phyloP scores from a whole-genome alignment of 371 early-diverging fungal genomes.

The Lichtheimia ornata region DNA sequence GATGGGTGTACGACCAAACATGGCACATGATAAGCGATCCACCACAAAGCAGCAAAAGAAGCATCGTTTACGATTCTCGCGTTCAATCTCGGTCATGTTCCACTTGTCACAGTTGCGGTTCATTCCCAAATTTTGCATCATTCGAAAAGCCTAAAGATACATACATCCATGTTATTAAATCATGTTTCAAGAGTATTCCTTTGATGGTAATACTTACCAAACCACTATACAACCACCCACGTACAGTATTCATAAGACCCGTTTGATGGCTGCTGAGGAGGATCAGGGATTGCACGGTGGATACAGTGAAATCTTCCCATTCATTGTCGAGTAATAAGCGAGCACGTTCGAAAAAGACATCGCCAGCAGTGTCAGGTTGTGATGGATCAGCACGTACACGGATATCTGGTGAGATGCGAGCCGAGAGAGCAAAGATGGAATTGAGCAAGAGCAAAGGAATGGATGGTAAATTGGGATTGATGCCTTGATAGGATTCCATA shows the following conservation, averaged over 20 bases:
- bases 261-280: conserved; percentile 52
- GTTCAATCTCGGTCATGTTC: conserved; percentile 45
- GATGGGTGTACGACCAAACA: conserved; percentile 49
- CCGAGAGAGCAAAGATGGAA: conserved; percentile 47
- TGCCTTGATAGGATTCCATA: conserved; percentile 36
- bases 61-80: conserved; percentile 57
- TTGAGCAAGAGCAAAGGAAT: conserved; percentile 51
- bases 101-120: conserved; percentile 60
- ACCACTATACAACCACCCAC: conserved; percentile 53
- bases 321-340: conserved; percentile 40
- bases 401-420: conserved; percentile 42
- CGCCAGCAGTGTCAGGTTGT: conserved; percentile 46
- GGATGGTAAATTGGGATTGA: neutral
- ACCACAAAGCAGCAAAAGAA: conserved; percentile 68
- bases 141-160: conserved; percentile 50
- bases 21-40: conserved; percentile 56
- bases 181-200: neutral
- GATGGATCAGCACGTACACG: conserved; percentile 36
- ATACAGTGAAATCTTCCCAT: conserved; percentile 42
- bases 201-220: conserved; percentile 29
- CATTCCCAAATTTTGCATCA: conserved; percentile 65
- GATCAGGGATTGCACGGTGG: conserved; percentile 44
- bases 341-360: conserved; percentile 50
- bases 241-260: conserved; percentile 43
- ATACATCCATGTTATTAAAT: conserved; percentile 1